Percentiles rank a stretch among this genome's conserved stretches.
Conservation (phyloP, 2,329 filamentous ascomycete genomes). For the Beauveria varroae region DNA sequence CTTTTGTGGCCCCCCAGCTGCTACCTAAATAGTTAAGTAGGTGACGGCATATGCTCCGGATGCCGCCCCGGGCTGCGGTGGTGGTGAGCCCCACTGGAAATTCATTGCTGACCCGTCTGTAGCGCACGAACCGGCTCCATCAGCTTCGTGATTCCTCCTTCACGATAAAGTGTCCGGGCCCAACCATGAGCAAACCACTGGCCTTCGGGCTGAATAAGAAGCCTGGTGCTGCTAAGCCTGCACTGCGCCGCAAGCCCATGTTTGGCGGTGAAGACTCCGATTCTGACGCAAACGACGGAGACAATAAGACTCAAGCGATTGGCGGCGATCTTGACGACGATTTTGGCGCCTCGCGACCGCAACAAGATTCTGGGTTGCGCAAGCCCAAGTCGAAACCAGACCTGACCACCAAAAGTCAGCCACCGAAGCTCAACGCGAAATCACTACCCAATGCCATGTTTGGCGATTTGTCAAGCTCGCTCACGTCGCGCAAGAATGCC, state of each 20-base stretch:
- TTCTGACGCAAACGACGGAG: conserved; percentile 35
- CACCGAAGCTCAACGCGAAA: conserved; percentile 39
- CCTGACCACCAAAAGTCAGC: conserved; percentile 26
- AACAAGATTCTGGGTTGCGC: conserved; percentile 18
- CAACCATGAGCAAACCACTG: conserved; percentile 39
- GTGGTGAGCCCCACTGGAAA: too few species aligned
- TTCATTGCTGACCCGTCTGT: too few species aligned
- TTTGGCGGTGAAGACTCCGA: conserved; percentile 51
- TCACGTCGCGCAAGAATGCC: conserved; percentile 55
- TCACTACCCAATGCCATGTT: conserved; percentile 38
- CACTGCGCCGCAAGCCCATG: conserved; percentile 44
- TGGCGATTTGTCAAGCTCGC: conserved; percentile 58
- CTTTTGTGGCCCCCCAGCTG: too few species aligned
- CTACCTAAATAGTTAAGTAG: too few species aligned
- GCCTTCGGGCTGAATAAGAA: conserved; percentile 58
- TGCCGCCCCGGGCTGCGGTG: too few species aligned
- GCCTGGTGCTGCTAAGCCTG: conserved; percentile 40
- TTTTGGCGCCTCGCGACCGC: conserved; percentile 9
- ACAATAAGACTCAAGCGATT: conserved; percentile 46
- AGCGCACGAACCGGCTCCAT: too few species aligned
- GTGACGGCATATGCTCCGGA: too few species aligned
- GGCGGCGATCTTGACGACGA: conserved; percentile 54
- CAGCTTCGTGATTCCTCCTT: too few species aligned
- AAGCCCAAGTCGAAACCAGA: conserved; percentile 27
- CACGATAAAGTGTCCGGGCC: too few species aligned